A percentile compares a stretch with the other conserved stretches of the same genome.
phyloP scores from a whole-genome alignment of 1,139 yeast genomes.

The Magnusiomyces magnusii region DNA sequence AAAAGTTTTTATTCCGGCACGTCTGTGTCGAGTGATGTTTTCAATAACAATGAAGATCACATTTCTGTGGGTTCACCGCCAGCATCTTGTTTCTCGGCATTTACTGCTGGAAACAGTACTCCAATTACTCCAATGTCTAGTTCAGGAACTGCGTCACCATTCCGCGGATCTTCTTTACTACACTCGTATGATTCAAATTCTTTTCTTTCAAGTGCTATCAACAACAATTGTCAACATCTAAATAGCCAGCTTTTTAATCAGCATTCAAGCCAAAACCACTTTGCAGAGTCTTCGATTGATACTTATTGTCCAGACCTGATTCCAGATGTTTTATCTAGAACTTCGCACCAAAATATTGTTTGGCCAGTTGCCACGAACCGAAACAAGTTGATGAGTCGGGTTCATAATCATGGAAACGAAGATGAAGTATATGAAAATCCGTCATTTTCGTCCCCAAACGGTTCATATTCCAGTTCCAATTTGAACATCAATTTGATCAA shows the following conservation, averaged over 20 bases:
- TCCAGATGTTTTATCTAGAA: background rate
- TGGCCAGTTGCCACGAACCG: background rate
- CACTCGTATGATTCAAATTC: background rate
- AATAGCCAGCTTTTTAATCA: background rate
- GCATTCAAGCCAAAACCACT: background rate
- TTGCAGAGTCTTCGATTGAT: background rate
- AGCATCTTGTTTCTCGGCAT: background rate
- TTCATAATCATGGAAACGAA: background rate
- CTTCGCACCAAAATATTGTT: background rate
- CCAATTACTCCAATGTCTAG: background rate
- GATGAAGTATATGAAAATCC: background rate
- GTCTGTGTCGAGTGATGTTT: background rate
- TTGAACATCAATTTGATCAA: background rate
- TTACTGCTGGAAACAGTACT: background rate
- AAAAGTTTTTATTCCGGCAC: background rate
- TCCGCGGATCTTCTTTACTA: background rate
- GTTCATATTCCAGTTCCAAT: background rate
- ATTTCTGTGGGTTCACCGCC: background rate
- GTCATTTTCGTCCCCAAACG: too few species aligned
- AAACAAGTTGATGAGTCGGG: background rate
- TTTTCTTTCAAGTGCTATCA: background rate
- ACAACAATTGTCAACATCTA: background rate
- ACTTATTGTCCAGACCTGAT: background rate
- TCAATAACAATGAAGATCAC: background rate
- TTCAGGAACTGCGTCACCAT: background rate